Base-by-base conservation (phyloP, 176 grass and related monocot genomes). In the Poa annua region DNA sequence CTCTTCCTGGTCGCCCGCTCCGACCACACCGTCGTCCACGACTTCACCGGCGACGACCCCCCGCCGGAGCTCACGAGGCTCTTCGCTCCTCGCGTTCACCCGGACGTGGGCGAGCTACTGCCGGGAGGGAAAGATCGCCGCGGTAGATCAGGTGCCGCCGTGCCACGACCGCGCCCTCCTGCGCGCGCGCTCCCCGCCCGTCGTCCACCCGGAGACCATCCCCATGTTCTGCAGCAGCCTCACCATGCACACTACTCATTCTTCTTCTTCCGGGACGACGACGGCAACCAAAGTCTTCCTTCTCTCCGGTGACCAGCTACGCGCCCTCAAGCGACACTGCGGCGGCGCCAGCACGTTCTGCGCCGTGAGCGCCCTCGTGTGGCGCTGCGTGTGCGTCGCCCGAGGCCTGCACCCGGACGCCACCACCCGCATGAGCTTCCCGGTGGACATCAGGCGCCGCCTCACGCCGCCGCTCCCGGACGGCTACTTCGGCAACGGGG, bases 1-100 rank as follows among this genome's bases (percentile, higher is more conserved):
- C 76, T 85, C 42, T 93, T 93, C 51, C 64, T 88, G 0, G 81
- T 85, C 5, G 85, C 88, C 4, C 81, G 39, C 2, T 75, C 85
- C 1, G 55, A 86, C 0, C 14, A 44, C 21, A 76, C 22, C 0
- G 13, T 77, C 0, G 13, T 77, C 0, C 25, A 84, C 2, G 77
- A 84, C 17, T 41, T 92, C 19, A 34, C 16, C 20, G 55, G 72
- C 80, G 10, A 34, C 35, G 2, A 48, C 12, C 84, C 87, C 19
- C 35, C 84, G 1, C 26, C 75, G 0, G 87, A 87, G 70, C 8
- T 59, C 4, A 54, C 77, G 38, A 61, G n/a, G 25, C 21, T 78
- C 1, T 39, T 88, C 48, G 33, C 68, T 22, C 88, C 84, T 3
- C 33, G 10, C 2, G 45, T 71, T 16, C 52, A 84, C 11, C 66